Evolutionary conservation across 1,284 basidiomycete species (phyloP).

Genomic region (Violaceomyces palustris): DNA sequence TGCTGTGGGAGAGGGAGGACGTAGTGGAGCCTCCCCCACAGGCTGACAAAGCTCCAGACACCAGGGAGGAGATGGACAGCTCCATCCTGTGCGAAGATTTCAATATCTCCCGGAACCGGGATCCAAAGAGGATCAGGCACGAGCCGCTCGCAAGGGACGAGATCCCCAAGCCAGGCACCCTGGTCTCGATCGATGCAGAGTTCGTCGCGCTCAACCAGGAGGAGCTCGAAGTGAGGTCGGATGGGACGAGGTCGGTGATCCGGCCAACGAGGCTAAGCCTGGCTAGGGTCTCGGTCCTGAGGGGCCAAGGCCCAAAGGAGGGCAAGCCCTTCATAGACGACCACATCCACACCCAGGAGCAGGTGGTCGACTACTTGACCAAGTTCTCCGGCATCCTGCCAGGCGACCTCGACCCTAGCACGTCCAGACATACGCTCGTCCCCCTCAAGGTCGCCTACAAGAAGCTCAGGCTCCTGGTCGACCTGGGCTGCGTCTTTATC

Average conservation of each 20-base stretch:
- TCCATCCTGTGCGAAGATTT: constrained; percentile 75
- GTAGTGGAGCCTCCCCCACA: too few species aligned
- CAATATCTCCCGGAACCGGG: constrained; percentile 65
- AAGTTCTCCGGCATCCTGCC: constrained; percentile 82
- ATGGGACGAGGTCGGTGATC: constrained; percentile 87
- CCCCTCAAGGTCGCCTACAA: constrained; percentile 95
- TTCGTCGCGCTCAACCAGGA: constrained; percentile 96
- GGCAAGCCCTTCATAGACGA: constrained; percentile 94
- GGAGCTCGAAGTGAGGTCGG: constrained; percentile 88
- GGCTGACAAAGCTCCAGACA: constrained; percentile 11
- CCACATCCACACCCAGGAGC: constrained; percentile 90
- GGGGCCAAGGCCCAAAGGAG: constrained; percentile 73
- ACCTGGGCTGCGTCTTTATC: constrained; percentile 91
- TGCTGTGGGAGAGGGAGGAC: constrained; percentile 80
- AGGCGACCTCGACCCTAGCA: constrained; percentile 81
- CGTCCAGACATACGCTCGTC: constrained; percentile 81
- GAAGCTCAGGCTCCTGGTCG: constrained; percentile 88
- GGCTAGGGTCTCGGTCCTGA: constrained; percentile 87
- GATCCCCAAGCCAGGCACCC: constrained; percentile 72
- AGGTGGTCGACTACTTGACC: constrained; percentile 91
- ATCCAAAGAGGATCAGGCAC: constrained; percentile 70
- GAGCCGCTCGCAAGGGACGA: constrained; percentile 69
- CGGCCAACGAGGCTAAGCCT: constrained; percentile 84
- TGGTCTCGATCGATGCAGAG: constrained; percentile 94
- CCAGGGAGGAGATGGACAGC: constrained; percentile 24